Evolutionary conservation across 78 protist genomes (phyloP), one percentile per base, ranked within the genome.

Genomic region (Dictyostelium brefeldianum): DNA sequence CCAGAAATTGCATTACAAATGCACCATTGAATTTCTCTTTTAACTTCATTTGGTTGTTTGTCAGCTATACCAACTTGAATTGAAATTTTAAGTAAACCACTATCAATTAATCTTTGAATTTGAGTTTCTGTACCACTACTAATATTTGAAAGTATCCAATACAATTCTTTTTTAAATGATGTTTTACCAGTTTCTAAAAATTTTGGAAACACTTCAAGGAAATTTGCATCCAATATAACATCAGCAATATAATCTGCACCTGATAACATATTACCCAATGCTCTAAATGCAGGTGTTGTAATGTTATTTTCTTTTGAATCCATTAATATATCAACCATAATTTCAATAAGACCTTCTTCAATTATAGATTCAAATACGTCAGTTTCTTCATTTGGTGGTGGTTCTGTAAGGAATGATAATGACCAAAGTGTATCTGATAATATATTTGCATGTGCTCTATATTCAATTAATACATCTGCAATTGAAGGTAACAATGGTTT

Each of bases 1-100:
- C 79, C 79, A n/a, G 51, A n/a, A 5, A 73, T 43, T 2, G 79
- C 79, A 46, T 73, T 73, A n/a, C 43, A n/a, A 22, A 73, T n/a
- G 0, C 29, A n/a, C 79, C 79, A 73, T 8, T n/a, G 47, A 20
- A 73, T 46, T n/a, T 73, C 79, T n/a, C 56, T n/a, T 17, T 10
- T 43, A 15, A 22, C 50, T 0, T 73, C 79, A 7, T 4, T 17
- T 43, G 5, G 18, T 11, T 11, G 18, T 11, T 31, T 5, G 4
- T 15, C 0, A 3, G 8, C 36, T 4, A 15, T 67, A 20, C 79
- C 79, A 4, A 54, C 14, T 22, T 73, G 29, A 36, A 73, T 73
- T 0, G 79, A n/a, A 10, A 2, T 36, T 20, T 3, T 20, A 3
- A 73, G 9, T 20, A 73, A n/a, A 46, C 79, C 79, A 4, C n/a